These are phyloP conservation scores for Trichophyton benhamiae DNA, from an alignment of 2,329 filamentous ascomycete species.

Conservation along the genomic window DNA sequence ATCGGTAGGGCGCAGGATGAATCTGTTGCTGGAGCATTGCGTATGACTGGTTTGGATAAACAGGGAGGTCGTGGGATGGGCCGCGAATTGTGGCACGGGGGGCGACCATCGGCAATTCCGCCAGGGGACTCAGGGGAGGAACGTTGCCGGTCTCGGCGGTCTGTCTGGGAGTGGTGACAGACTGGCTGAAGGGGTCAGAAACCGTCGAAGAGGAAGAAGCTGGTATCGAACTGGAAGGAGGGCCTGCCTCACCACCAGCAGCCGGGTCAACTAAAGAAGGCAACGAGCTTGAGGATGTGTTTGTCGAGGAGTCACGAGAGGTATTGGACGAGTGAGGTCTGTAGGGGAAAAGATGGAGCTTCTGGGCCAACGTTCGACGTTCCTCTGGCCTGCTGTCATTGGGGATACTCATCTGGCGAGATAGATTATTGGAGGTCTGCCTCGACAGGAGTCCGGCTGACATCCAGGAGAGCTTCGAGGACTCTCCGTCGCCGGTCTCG, in stretches of 20 bases:
- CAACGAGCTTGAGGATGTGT: slow-evolving; percentile 33
- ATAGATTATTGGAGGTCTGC: slow-evolving; percentile 10
- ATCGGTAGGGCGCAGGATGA: slow-evolving; percentile 28
- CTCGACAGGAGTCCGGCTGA: slow-evolving; percentile 9
- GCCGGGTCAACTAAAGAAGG: slow-evolving; percentile 15
- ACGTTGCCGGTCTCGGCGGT: slow-evolving; percentile 8
- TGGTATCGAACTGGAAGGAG: slow-evolving; percentile 9
- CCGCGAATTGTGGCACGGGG: slow-evolving; percentile 12
- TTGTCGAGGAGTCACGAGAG: slow-evolving; percentile 26
- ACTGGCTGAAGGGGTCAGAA: not conserved
- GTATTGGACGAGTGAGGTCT: slow-evolving; percentile 24
- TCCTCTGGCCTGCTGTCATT: slow-evolving; percentile 12
- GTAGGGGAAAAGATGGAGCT: slow-evolving; percentile 12
- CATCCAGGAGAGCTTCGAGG: slow-evolving; percentile 9
- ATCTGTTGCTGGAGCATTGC: slow-evolving; percentile 34
- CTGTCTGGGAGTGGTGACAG: not conserved
- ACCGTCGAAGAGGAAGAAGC: slow-evolving; percentile 4
- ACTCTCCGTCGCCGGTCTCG: not conserved
- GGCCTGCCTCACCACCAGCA: slow-evolving; percentile 14
- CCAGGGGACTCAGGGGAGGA: slow-evolving; percentile 12
- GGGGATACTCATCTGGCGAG: slow-evolving; percentile 11
- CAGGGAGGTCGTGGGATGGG: slow-evolving; percentile 26
- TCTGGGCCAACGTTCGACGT: slow-evolving; percentile 12
- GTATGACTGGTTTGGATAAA: slow-evolving; percentile 39
- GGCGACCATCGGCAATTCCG: slow-evolving; percentile 13